phyloP scores from a whole-genome alignment of 2,329 filamentous ascomycete species.

The Fusarium beomiforme region DNA sequence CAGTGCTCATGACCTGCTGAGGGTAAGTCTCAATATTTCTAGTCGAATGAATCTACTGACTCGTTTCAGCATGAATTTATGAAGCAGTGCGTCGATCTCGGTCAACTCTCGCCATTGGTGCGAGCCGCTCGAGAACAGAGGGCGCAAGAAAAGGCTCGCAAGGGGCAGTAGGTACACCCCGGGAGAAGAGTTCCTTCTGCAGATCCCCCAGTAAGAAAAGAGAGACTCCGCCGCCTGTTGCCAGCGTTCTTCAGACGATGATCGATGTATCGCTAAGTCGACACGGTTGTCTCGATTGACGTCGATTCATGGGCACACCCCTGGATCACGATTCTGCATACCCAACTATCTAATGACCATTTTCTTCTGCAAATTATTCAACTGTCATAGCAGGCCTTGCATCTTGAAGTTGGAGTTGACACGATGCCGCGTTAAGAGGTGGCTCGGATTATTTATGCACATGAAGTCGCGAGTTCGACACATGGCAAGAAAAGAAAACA shows the following conservation, averaged over 20 bases:
- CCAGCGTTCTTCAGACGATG: slow-evolving; percentile 33
- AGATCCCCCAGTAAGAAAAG: slow-evolving; percentile 10
- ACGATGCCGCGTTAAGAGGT: slow-evolving; percentile 34
- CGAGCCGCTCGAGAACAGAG: slow-evolving; percentile 85
- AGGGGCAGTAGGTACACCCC: slow-evolving; percentile 55
- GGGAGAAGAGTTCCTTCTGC: slow-evolving; percentile 29
- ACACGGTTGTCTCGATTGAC: slow-evolving; percentile 18
- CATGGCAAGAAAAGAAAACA: slow-evolving; percentile 23
- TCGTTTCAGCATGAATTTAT: slow-evolving; percentile 78
- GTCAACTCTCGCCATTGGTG: slow-evolving; percentile 86
- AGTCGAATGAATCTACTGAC: slow-evolving; percentile 39
- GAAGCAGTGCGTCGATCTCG: slow-evolving; percentile 77
- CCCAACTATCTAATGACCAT: slow-evolving; percentile 43
- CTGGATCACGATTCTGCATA: slow-evolving; percentile 31
- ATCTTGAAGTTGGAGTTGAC: slow-evolving; percentile 41
- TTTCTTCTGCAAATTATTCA: slow-evolving; percentile 38
- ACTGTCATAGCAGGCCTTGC: slow-evolving; percentile 44
- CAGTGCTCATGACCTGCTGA: slow-evolving; percentile 90
- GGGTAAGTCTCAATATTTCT: slow-evolving; percentile 68
- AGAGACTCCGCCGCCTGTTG: slow-evolving; percentile 22
- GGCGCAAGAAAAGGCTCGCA: slow-evolving; percentile 83
- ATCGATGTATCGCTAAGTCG: slow-evolving; percentile 2
- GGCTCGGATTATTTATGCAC: slow-evolving; percentile 29
- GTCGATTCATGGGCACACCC: slow-evolving; percentile 21
- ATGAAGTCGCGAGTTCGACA: slow-evolving; percentile 33